Conservation (phyloP, 148 eudicot genomes). For the Diospyros lotus region DNA sequence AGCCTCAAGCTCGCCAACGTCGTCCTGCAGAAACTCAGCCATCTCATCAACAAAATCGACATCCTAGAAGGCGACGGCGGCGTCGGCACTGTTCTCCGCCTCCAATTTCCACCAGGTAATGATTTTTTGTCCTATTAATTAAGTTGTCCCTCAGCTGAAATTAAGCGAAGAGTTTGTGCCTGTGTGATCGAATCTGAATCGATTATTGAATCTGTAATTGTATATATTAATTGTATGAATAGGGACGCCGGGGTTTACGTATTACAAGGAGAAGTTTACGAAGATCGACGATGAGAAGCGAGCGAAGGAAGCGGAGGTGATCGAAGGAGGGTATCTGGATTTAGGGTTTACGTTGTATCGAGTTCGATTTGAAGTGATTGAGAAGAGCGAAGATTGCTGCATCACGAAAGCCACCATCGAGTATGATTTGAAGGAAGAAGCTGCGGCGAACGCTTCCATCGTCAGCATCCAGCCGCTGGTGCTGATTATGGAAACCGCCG, state of each 20-base stretch:
- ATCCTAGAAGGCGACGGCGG: slow-evolving; percentile 14
- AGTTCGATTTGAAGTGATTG: slow-evolving; percentile 34
- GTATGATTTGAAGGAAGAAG: slow-evolving; percentile 44
- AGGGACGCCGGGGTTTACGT: slow-evolving; percentile 18
- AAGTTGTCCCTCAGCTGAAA: too few species aligned
- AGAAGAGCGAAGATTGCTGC: slow-evolving; percentile 28
- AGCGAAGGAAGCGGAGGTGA: slow-evolving; percentile 44
- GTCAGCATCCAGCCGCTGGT: slow-evolving; percentile 26
- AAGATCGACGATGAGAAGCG: slow-evolving; percentile 40
- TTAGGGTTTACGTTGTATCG: slow-evolving; percentile 38
- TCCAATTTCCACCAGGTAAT: slow-evolving; percentile 1
- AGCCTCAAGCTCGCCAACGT: slow-evolving; percentile 8
- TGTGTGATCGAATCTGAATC: not conserved
- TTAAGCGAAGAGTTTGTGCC: too few species aligned
- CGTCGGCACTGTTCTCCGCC: slow-evolving; percentile 8
- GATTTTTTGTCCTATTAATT: too few species aligned
- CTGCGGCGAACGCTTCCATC: slow-evolving; percentile 28
- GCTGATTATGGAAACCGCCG: too few species aligned
- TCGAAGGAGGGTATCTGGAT: slow-evolving; percentile 55
- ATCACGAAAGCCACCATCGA: slow-evolving; percentile 37
- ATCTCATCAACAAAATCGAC: not conserved
- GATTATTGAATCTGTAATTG: too few species aligned
- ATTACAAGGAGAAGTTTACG: slow-evolving; percentile 51
- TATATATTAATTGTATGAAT: not conserved
- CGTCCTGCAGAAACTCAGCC: not conserved